Conservation (phyloP, 345 rosid genomes). For the Dipteronia sinensis region DNA sequence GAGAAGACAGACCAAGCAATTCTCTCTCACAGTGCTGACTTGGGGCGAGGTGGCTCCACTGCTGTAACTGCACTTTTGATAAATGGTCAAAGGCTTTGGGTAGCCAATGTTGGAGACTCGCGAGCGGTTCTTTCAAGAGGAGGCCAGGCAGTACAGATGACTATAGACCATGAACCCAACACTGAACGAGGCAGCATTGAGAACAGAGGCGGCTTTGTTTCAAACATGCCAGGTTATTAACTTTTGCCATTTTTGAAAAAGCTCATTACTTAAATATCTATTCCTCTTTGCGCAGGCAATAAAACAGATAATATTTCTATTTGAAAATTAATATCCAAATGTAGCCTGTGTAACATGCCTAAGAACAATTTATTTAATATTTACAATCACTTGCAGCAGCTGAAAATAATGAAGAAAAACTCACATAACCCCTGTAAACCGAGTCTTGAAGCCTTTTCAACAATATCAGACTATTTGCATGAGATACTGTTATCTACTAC, state of each 20-base stretch:
- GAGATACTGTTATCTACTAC: neutral
- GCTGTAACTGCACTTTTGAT: slow-evolving; percentile 76
- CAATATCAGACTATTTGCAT: neutral
- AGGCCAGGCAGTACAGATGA: slow-evolving; percentile 55
- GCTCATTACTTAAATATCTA: neutral
- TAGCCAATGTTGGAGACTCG: slow-evolving; percentile 76
- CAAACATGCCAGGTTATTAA: slow-evolving; percentile 68
- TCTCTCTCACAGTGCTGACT: slow-evolving; percentile 52
- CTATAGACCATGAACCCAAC: slow-evolving; percentile 72
- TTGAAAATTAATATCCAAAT: slow-evolving; percentile 7
- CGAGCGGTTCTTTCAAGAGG: slow-evolving; percentile 64
- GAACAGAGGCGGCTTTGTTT: slow-evolving; percentile 73
- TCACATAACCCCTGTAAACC: neutral
- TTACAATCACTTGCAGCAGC: neutral
- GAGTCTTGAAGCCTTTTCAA: neutral
- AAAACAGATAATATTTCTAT: neutral
- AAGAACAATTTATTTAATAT: neutral
- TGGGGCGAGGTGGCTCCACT: slow-evolving; percentile 82
- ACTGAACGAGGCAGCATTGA: slow-evolving; percentile 67
- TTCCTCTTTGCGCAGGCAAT: neutral
- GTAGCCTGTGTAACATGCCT: neutral
- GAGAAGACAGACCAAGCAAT: slow-evolving; percentile 69
- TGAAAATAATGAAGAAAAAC: neutral
- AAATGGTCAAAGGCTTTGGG: slow-evolving; percentile 52
- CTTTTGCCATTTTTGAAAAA: neutral